Conservation (phyloP, 176 grass and related monocot genomes). For the Oryza australiensis region DNA sequence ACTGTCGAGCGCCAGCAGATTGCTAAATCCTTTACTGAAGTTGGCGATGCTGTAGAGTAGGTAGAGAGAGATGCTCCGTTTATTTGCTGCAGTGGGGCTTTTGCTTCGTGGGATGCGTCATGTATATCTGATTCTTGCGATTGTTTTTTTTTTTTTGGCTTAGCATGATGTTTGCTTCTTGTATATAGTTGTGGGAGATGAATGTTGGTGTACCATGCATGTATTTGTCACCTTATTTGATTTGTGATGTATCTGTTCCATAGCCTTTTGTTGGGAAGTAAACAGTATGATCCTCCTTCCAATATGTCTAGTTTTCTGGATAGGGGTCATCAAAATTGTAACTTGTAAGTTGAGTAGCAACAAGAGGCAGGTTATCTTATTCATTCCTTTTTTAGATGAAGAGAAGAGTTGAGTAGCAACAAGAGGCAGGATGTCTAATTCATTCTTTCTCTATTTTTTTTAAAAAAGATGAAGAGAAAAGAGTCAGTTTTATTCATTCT, state of each 20-base stretch:
- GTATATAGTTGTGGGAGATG: conserved; percentile 53
- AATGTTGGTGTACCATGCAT: conserved; percentile 38
- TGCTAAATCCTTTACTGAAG: conserved; percentile 47
- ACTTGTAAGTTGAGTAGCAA: background rate
- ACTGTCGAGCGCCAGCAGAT: conserved; percentile 11
- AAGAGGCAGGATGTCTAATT: too few relatives aligned
- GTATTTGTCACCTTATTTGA: conserved; percentile 33
- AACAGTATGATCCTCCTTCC: background rate
- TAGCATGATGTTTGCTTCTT: conserved; percentile 50
- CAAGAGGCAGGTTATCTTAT: background rate
- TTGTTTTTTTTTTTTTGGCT: conserved; percentile 34
- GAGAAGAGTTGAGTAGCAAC: too few relatives aligned
- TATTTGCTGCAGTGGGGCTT: conserved; percentile 28
- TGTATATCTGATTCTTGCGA: conserved; percentile 63
- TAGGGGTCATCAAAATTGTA: background rate
- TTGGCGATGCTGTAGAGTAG: conserved; percentile 48
- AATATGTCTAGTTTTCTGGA: background rate
- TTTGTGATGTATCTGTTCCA: conserved; percentile 27
- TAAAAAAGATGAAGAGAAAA: background rate
- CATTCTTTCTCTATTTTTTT: too few relatives aligned
- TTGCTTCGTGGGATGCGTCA: conserved; percentile 10
- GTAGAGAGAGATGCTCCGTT: conserved; percentile 31
- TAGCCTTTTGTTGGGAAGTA: conserved; percentile 23
- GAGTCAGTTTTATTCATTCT: background rate
- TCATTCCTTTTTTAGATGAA: background rate